Base-by-base conservation (phyloP, 2,329 filamentous ascomycete species). In the Botryosphaeria dothidea region DNA sequence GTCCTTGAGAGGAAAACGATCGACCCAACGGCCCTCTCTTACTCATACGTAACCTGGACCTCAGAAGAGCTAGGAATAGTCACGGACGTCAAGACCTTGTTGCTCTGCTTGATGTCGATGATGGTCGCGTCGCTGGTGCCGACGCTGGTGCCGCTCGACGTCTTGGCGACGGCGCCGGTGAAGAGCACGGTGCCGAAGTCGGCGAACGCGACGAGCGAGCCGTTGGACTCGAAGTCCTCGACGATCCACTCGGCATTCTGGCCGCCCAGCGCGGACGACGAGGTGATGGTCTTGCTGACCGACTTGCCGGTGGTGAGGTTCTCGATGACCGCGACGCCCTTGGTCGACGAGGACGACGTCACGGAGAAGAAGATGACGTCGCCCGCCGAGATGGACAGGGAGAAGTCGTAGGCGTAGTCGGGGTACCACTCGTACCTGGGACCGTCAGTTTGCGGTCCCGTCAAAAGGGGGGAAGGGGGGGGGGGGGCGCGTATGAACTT, bases 381-480 rank as follows among this genome's bases (percentile, higher is more conserved):
- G 19, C 84, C 84, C 23, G 45, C 64, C 7, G 19, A 29, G 52
- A 65, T 45, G 31, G 70, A 64, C 66, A 87, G 76, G 64, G 68
- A 73, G 73, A 86, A 87, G 70, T 84, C 80, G 69, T 84, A 81
- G 27, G 85, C 81, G 68, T 83, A 82, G 71, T 86, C 82, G 0
- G 86, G 86, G 69, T 83, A 58, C 54, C 54, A 58, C 9, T 58
- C n/a, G 79, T 81, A 48, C 70, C 71, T 49, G 77, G 75, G 54
- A 6, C 5, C 15, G 15, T 51, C 15, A 51, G 46, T 9, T 34
- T 3, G 7, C 2, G 7, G 7, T 34, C 31, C 13, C 31, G 31
- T 4, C n/a, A 46, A 23, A 19, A 13, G 27, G 11, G 25, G 23
- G 13, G 11, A 2, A 23, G 11, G 34, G 21, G 13, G 13, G 27